Base-by-base conservation (phyloP, 2,329 filamentous ascomycete species). In the Fusarium sp. region DNA sequence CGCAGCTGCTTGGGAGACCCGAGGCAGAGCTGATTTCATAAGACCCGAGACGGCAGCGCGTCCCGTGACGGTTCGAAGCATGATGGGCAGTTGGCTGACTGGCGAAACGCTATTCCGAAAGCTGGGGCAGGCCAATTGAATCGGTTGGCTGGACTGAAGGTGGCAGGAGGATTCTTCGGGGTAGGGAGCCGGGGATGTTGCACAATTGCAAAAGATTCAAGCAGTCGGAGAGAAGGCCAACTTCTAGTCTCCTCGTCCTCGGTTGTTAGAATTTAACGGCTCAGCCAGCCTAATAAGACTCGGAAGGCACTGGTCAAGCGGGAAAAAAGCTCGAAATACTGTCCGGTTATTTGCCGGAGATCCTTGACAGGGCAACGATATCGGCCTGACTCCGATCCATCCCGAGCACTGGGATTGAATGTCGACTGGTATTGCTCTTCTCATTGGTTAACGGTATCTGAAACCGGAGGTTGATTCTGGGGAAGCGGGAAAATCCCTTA, bases 11-110 rank as follows among this genome's bases (percentile, higher is more conserved):
- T 71, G 66, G 52, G 59, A 72, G 52, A 71, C 45, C 63, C 71
- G 67, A 70, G 71, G 71, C 67, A 73, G 64, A 45, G 50, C 65
- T 58, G 68, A 64, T 54, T 57, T 73, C 49, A 63, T 29, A 50
- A 73, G 70, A 27, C 69, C 71, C 62, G 70, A 72, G 62, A 67
- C 48, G 69, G 69, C 71, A 66, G 70, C 71, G 56, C 71, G 69
- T 66, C 66, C 66, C 56, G 70, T 66, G 63, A 73, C 70, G 54
- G 70, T 60, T 70, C 71, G 71, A 68, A 73, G 64, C 71, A 73
- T 73, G 71, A 70, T 70, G 70, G 55, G 51, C 51, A 60, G 69
- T 56, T 51, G 61, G 58, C 53, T 58, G 50, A 27, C 47, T 60
- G 45, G 69, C 53, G 58, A 64, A 61, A 66, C 35, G 46, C 50